phyloP scores from a whole-genome alignment of 2,329 filamentous ascomycete species.

The Alternaria incomplexa region DNA sequence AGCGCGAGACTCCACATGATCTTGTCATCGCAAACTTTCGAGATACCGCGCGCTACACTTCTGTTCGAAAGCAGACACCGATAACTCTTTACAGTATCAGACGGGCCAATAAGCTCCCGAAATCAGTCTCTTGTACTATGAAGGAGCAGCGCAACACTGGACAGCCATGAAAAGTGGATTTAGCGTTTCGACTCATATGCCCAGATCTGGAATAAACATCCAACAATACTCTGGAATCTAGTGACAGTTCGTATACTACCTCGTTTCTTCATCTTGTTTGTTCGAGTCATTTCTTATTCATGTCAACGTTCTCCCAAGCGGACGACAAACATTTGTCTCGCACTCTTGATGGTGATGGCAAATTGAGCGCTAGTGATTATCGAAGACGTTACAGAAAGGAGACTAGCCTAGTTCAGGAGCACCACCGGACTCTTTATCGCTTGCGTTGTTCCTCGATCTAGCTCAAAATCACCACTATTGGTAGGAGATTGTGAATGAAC shows the following conservation, averaged over 20 bases:
- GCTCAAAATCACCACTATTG: not conserved
- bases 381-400: not conserved
- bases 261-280: not conserved
- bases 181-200: not conserved
- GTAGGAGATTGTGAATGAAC: not conserved
- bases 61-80: not conserved
- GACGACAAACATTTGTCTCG: not conserved
- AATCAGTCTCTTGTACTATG: not conserved
- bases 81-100: not conserved
- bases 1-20: not conserved
- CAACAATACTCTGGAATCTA: not conserved
- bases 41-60: not conserved
- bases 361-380: not conserved
- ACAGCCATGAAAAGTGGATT: not conserved
- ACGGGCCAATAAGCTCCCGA: not conserved
- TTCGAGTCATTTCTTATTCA: not conserved
- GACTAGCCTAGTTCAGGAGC: not conserved
- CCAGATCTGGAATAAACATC: not conserved
- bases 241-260: not conserved
- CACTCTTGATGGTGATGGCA: not conserved
- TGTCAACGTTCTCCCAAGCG: not conserved
- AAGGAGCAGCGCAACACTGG: not conserved
- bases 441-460: not conserved
- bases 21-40: not conserved
- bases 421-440: not conserved